Base-by-base conservation (phyloP, 73 alveolate species). In the Diophrys appendiculata region DNA sequence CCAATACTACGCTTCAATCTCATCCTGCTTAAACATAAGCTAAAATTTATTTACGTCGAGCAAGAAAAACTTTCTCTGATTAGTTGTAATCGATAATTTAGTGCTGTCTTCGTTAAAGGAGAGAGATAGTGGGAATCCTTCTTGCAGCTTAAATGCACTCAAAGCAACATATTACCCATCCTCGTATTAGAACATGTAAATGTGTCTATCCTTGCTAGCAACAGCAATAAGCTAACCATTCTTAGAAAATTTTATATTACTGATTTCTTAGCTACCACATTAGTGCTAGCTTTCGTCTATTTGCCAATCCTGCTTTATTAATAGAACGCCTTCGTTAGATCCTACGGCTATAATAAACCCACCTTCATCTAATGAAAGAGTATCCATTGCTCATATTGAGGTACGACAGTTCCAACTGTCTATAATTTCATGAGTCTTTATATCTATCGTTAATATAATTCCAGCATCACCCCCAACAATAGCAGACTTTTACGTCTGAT, bases 231-330 rank as follows among this genome's bases (percentile, higher is more conserved):
- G 34, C n/a, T 83, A 73, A 24, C 96, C 97, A 76, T 85, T 87
- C 76, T 88, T 88, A n/a, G 91, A 82, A 83, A 94, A 92, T 77
- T 94, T 88, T 33, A 92, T 72, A 74, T 90, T 95, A 33, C 83
- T 84, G 56, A 94, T 83, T 35, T 87, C 77, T 60, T 86, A 71
- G 67, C 70, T 68, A 18, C 97, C 95, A 71, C 93, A 92, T 73
- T 87, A 89, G 65, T 91, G 93, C 64, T 78, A 73, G 78, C 91
- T 76, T 53, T 89, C 82, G 0, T 88, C 88, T 75, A 82, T 91
- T 65, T 94, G 98, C 99, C 99, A 94, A 80, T 94, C 95, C 79
- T 91, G 82, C 67, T 97, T 82, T 34, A 94, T 92, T 8, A 91
- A 76, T 0, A 94, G 72, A 32, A 76, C 84, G 14, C 99, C 99